Percentiles rank a stretch among this genome's conserved stretches.
Evolutionary conservation across 2,329 filamentous ascomycete species (phyloP).

Genomic region (Tolypocladium cylindrosporum): DNA sequence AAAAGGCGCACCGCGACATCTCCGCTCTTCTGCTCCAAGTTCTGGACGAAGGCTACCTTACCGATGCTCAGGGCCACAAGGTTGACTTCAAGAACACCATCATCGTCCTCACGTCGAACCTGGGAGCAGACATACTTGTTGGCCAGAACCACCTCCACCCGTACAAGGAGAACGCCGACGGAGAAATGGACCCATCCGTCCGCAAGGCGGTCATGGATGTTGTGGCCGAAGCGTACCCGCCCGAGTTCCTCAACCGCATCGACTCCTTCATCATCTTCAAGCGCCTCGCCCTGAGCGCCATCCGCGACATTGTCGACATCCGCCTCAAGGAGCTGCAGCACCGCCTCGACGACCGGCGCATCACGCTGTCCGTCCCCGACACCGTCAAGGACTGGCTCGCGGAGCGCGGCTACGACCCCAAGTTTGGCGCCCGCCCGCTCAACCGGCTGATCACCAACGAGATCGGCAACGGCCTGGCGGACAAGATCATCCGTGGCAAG

Average conservation of each 20-base stretch:
- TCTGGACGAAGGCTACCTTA: constrained; percentile 91
- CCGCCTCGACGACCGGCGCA: constrained; percentile 76
- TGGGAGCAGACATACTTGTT: constrained; percentile 86
- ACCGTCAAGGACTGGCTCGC: constrained; percentile 79
- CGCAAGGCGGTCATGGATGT: constrained; percentile 82
- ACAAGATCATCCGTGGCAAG: constrained; percentile 82
- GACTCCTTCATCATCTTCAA: constrained; percentile 97
- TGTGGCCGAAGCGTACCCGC: constrained; percentile 64
- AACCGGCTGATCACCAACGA: constrained; percentile 86
- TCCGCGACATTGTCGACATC: constrained; percentile 91
- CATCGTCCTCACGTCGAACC: constrained; percentile 91
- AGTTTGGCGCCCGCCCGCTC: constrained; percentile 81
- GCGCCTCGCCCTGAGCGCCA: constrained; percentile 64
- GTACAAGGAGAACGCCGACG: constrained; percentile 51
- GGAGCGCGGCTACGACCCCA: constrained; percentile 81
- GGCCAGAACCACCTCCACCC: constrained; percentile 57
- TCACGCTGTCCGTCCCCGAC: constrained; percentile 60
- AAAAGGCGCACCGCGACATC: constrained; percentile 94
- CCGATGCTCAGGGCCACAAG: constrained; percentile 90
- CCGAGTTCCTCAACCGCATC: constrained; percentile 93
- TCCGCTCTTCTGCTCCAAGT: constrained; percentile 87
- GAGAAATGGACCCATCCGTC: constrained; percentile 62
- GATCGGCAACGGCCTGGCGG: constrained; percentile 80
- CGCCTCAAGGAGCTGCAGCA: constrained; percentile 74
- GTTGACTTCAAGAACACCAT: constrained; percentile 95